Base-by-base conservation (phyloP, 169 alveolate genomes). In the Theileria equi region DNA sequence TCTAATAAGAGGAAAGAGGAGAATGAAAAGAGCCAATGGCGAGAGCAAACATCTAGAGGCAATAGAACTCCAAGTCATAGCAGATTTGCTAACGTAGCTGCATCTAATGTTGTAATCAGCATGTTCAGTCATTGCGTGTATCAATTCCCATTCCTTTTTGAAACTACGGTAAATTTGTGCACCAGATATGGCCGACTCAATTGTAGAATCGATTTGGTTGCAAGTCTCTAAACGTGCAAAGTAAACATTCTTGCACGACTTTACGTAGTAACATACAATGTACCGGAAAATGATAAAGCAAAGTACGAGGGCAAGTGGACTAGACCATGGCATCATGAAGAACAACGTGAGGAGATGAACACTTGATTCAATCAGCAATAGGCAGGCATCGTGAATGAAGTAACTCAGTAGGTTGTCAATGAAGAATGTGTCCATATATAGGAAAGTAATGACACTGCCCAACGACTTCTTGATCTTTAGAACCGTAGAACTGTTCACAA, bases 371-470 rank as follows among this genome's bases (percentile, higher is more conserved):
- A 62, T 50, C 16, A 73, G 57, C 5, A 62, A 2, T 3, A 55
- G 41, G 13, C 52, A 29, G 7, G 69, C 26, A 17, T 62, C 54
- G 5, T 57, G 49, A 19, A 62, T 40, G 54, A 50, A 38, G 44
- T 66, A 55, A 1, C 71, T 70, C 21, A 62, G 25, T 29, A 35
- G 47, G 25, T 73, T 77, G 35, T 73, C 83, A n/a, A 73, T 63
- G 40, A 44, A 50, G 36, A 50, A 53, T 17, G 63, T 63, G 54
- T 73, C 83, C 7, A 65, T 62, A 0, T 66, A 38, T 26, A 71
- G 45, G 17, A 45, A 72, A 13, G 82, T 72, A 13, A 72, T 32
- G 16, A 62, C 41, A 17, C 26, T 29, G 21, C 67, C 53, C 47
- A 63, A 29, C n/a, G 35, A 47, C 13, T 48, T 47, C 50, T 72